Base-by-base conservation (phyloP, 2,329 filamentous ascomycete genomes). In the Penicillium glabrum region DNA sequence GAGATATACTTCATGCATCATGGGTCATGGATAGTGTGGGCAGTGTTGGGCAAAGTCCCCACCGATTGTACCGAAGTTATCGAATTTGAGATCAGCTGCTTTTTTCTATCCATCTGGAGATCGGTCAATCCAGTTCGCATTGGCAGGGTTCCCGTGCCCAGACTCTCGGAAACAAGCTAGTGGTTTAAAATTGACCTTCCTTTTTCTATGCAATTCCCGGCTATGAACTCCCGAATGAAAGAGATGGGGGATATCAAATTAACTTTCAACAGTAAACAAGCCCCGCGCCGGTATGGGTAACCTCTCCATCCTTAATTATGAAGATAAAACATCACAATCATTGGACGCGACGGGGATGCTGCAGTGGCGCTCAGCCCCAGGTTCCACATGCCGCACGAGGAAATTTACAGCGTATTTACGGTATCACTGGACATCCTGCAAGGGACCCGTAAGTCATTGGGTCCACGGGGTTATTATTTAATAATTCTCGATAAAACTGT, bases 291-390 rank as follows among this genome's bases (percentile, higher is more conserved):
- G 41, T 44, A 49, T 46, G 51, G 41, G 24, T 37, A 39, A n/a
- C 39, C 29, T 33, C 39, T 19, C 27, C 43, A 37, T 53, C 51
- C 41, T 31, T 48, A 43, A 35, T 31, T 33, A 19, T 43, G 45
- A 41, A 43, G 27, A 39, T 47, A 37, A 48, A 47, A 48, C 45
- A 53, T 8, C 29, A 5, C 19, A 37, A 46, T 53, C 29, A 43
- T 48, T 45, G 27, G 26, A 13, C 21, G 51, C 23, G 51, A 46
- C 51, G 37, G 51, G 50, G 54, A 53, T 46, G 46, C 46, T 26
- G 58, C 31, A 16, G 31, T 64, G 62, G 63, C 61, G 57, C 53
- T 63, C 62, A 61, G 63, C 61, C 62, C 54, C 61, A 60, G 57
- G 53, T 60, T 57, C 62, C 60, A 65, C 63, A 61, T 60, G 48